Base-by-base conservation (phyloP, 2,329 filamentous ascomycete genomes). In the Zasmidium cellare region DNA sequence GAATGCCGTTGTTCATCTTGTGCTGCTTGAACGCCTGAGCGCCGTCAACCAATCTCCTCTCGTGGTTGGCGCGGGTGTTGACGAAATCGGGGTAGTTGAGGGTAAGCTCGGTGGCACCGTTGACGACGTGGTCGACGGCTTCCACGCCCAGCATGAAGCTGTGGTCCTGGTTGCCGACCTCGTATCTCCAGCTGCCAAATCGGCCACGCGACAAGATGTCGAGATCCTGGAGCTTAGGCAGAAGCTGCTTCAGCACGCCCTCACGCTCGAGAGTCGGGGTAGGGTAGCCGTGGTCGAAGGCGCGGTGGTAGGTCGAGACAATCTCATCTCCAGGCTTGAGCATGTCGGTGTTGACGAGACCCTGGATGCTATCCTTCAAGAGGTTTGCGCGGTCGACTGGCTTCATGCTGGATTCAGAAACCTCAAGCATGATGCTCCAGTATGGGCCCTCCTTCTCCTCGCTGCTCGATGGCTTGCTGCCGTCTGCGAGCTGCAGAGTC, bases 381-480 rank as follows among this genome's bases (percentile, higher is more conserved):
- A 99, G 79, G 76, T 88, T 96, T 69, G 87, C 86, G 69, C 89
- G 81, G 77, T 97, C 87, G 28, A 97, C 92, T 41, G 92, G 91
- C 85, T 99, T 99, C 88, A 96, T 86, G 72, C 85, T 86, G 28
- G 93, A 97, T 79, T 99, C 91, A 28, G 94, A 97, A 61, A 99
- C 89, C 79, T 99, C 94, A 69, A 99, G 81, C 94, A 99, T 99
- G 82, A 99, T 96, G 64, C 93, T 97, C 94, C 94, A 99, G 87
- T 99, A 99, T 45, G 94, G 94, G 31, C 94, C 94, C 71, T 89
- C 85, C 82, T 94, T 84, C 60, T 91, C 79, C 71, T 90, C 87
- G 51, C 81, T 82, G 68, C 85, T 90, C 61, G 82, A 77, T 57
- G 92, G 85, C 80, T 91, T 91, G 77, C 87, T 89, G 75, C 94